phyloP scores from a whole-genome alignment of 1,139 yeast species.

The Yamadazyma membranifaciens region DNA sequence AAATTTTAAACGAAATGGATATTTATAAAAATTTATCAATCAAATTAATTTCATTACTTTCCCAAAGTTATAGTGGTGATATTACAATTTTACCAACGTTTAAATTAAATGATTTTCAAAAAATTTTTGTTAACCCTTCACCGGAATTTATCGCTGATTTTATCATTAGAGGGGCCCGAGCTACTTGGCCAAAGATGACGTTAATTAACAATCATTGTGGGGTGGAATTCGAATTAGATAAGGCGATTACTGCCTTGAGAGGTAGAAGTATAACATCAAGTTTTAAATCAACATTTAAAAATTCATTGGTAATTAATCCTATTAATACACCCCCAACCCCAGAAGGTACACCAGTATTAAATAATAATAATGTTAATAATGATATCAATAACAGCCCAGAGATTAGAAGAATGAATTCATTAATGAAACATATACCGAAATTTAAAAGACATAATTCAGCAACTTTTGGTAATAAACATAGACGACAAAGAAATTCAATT shows the following conservation, averaged over 20 bases:
- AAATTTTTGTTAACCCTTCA: constrained; percentile 75
- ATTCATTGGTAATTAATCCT: constrained; percentile 8
- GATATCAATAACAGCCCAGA: constrained; percentile 8
- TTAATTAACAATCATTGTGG: constrained; percentile 86
- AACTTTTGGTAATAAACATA: constrained; percentile 12
- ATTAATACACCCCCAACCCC: constrained; percentile 2
- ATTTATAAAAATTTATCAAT: constrained; percentile 69
- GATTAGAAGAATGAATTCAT: constrained; percentile 7
- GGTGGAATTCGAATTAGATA: constrained; percentile 82
- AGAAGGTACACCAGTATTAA: background rate
- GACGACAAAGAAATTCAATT: constrained; percentile 25
- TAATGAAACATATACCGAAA: constrained; percentile 13
- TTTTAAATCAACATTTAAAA: constrained; percentile 15
- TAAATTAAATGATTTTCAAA: constrained; percentile 54
- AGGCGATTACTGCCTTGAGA: constrained; percentile 65
- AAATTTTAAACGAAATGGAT: constrained; percentile 72
- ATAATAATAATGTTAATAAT: background rate
- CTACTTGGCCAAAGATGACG: constrained; percentile 90
- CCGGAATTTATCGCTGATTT: constrained; percentile 70
- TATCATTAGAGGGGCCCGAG: constrained; percentile 78
- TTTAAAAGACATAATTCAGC: constrained; percentile 25
- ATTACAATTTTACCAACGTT: constrained; percentile 86
- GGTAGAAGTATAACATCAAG: constrained; percentile 57
- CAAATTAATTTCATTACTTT: constrained; percentile 68
- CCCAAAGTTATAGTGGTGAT: constrained; percentile 91